Evolutionary conservation across 169 alveolate genomes (phyloP).

Genomic region (Amoebophrya sp.): DNA sequence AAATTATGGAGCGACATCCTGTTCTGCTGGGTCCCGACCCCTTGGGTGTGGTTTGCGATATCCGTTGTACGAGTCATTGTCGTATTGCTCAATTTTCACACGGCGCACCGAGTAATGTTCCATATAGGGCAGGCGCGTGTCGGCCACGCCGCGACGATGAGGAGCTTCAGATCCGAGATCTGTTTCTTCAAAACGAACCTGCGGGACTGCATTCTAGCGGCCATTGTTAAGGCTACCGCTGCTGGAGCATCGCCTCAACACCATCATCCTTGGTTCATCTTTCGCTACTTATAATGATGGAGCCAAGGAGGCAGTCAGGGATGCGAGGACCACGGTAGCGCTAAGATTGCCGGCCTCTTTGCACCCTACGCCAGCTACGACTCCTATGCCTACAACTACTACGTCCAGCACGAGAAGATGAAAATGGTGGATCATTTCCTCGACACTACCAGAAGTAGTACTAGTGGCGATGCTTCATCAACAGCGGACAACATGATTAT

Average conservation of each 20-base stretch:
- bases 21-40: not conserved
- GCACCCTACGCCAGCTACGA: slow-evolving; percentile 25
- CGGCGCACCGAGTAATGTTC: not conserved
- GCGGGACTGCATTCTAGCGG: not conserved
- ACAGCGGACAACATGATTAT: not conserved
- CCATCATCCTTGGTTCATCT: no score
- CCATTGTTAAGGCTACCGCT: no score
- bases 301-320: no score
- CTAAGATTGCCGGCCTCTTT: not conserved
- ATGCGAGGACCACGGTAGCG: no score
- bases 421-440: not conserved
- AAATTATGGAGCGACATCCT: not conserved
- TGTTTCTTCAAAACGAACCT: not conserved
- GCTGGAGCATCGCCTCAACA: no score
- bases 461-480: not conserved
- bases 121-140: not conserved
- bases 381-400: not conserved
- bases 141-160: not conserved
- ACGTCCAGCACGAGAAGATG: not conserved
- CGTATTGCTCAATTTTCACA: not conserved
- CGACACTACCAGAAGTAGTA: not conserved
- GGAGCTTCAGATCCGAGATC: not conserved
- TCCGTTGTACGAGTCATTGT: not conserved
- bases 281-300: no score
- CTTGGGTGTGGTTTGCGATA: not conserved